Conservation (phyloP, 257 asterid genomes). For the Gardenia jasminoides region DNA sequence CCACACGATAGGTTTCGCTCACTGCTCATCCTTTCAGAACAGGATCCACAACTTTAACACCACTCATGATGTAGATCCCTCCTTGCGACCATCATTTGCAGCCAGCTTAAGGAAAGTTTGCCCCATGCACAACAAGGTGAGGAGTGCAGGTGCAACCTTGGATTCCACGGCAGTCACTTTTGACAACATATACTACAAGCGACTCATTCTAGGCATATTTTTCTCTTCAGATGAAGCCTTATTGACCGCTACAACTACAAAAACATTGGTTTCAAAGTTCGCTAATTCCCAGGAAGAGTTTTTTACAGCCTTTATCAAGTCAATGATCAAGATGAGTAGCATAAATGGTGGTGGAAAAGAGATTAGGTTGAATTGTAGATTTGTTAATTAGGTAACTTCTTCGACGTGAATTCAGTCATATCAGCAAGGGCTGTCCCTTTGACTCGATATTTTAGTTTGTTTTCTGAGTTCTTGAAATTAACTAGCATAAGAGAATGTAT, state of each 20-base stretch:
- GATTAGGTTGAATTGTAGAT: conserved; percentile 53
- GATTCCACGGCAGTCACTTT: conserved; percentile 63
- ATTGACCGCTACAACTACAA: conserved; percentile 42
- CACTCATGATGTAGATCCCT: conserved; percentile 49
- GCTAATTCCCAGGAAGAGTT: conserved; percentile 56
- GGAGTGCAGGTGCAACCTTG: conserved; percentile 54
- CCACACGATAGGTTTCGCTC: conserved; percentile 86
- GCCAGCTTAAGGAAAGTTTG: conserved; percentile 47
- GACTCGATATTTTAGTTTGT: neutral
- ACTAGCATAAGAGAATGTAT: neutral
- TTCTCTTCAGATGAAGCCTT: conserved; percentile 77
- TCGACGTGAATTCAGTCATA: no score
- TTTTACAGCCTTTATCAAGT: conserved; percentile 49
- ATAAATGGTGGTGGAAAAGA: conserved; percentile 58
- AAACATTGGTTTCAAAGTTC: conserved; percentile 52
- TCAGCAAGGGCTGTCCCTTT: no score
- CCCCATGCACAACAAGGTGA: conserved; percentile 65
- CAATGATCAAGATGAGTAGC: conserved; percentile 89
- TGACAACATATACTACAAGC: conserved; percentile 66
- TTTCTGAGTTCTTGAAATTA: no score
- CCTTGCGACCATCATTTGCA: conserved; percentile 59
- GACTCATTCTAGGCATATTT: conserved; percentile 64
- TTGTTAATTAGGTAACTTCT: conserved; percentile 27
- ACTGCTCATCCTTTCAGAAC: conserved; percentile 82
- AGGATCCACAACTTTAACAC: conserved; percentile 72